Base-by-base conservation (phyloP, 805 yeast species). In the Metschnikowia corniflorae region DNA sequence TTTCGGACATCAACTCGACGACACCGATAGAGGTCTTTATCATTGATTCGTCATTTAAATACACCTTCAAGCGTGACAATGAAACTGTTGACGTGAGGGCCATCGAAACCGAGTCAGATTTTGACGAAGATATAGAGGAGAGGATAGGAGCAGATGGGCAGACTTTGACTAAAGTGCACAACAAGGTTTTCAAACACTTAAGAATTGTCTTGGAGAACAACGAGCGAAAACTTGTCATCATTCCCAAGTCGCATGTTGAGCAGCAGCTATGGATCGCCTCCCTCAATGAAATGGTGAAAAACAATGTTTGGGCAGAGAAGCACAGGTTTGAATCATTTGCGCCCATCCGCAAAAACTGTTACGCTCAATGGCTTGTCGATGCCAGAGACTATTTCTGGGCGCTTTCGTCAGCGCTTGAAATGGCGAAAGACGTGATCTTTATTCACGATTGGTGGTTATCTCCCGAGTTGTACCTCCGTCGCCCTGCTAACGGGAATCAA, bases 381-480 rank as follows among this genome's bases (percentile, higher is more conserved):
- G 95, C 84, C 4, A 72, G 99, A 53, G 99, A 93, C 60, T 86
- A 93, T 58, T 83, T 87, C 66, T 93, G 97, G 97, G 94, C 97
- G 1, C 80, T 88, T 2, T 84, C 95, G 20, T 80, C 88, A 8
- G 98, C 97, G 0, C 67, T 93, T 37, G 87, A 84, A 48, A 82
- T 86, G 85, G 97, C 98, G 0, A 80, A 80, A 47, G 97, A 93
- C 66, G 91, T 84, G 1, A 82, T 93, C 22, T 93, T 81, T 57
- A 87, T 93, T 33, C 97, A 93, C 54, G 99, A 91, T 54, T 93
- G 99, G 99, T 93, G 98, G 98, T 68, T 93, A 17, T 77, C 91
- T 4, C 99, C 99, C 0, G 98, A 93, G 58, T 57, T 93, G 3
- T 94, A 93, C 52, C 67, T 93, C 63, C 75, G 98, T 45, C 70